A percentile compares a stretch with the other conserved stretches of the same genome.
Conservation (phyloP, 2,329 filamentous ascomycete genomes). For the Cadophora luteo-olivacea region DNA sequence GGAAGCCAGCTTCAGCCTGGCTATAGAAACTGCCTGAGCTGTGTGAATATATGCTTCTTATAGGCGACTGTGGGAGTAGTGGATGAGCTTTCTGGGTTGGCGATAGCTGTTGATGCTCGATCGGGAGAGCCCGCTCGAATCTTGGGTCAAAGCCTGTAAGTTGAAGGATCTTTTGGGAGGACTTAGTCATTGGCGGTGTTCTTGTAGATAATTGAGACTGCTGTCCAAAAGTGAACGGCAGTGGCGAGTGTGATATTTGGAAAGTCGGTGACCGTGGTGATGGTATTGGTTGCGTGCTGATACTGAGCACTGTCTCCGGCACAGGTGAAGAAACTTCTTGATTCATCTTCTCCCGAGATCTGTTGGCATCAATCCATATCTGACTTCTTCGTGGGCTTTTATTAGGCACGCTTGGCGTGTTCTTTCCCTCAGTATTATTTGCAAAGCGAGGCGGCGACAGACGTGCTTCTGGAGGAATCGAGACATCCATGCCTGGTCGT, state of each 20-base stretch:
- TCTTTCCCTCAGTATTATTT: conserved; percentile 6
- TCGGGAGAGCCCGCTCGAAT: conserved; percentile 22
- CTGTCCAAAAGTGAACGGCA: not conserved
- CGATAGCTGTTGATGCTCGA: conserved; percentile 22
- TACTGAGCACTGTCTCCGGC: not conserved
- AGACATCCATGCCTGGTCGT: not conserved
- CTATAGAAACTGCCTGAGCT: conserved; percentile 32
- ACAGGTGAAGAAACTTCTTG: not conserved
- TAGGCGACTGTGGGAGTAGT: not conserved
- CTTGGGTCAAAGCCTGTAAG: conserved; percentile 34
- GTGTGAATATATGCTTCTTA: conserved; percentile 15
- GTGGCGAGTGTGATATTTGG: not conserved
- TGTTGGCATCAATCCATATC: not conserved
- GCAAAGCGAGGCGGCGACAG: conserved; percentile 7
- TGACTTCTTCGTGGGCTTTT: conserved; percentile 13
- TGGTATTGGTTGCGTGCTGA: not conserved
- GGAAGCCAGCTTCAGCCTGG: conserved; percentile 22
- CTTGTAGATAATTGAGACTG: not conserved
- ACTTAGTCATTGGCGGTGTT: conserved; percentile 27
- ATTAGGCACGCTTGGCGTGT: conserved; percentile 4
- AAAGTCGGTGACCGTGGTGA: conserved; percentile 3
- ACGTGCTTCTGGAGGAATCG: not conserved
- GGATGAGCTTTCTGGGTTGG: conserved; percentile 3
- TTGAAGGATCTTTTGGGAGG: conserved; percentile 34
- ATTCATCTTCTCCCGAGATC: not conserved